phyloP scores from a whole-genome alignment of 2,329 filamentous ascomycete genomes.

The Pleurostoma richardsiae region DNA sequence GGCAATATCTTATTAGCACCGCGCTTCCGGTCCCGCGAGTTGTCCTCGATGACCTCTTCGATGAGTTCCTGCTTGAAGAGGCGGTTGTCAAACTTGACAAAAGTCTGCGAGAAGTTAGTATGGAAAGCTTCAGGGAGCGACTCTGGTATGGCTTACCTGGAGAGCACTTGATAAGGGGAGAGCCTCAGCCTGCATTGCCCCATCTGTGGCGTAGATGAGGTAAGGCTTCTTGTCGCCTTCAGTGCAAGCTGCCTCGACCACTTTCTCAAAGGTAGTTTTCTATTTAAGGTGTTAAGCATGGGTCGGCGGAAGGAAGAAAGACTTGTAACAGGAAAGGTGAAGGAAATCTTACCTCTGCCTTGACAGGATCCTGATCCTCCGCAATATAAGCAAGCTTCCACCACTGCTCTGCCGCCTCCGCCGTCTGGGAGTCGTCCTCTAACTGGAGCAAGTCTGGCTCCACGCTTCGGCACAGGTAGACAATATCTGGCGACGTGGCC shows the following conservation, averaged over 20 bases:
- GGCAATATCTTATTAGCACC: constrained; percentile 4
- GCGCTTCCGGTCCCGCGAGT: constrained; percentile 17
- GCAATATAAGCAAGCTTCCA: constrained; percentile 16
- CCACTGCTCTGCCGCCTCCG: constrained; percentile 18
- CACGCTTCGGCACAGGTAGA: constrained; percentile 19
- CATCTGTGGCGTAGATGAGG: constrained; percentile 23
- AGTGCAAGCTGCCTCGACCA: constrained; percentile 11
- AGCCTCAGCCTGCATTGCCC: constrained; percentile 15
- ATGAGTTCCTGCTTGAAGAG: constrained; percentile 24
- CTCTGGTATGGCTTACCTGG: constrained; percentile 4
- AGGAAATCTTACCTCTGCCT: constrained; percentile 10
- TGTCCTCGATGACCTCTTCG: constrained; percentile 14
- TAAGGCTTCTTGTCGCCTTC: constrained; percentile 14
- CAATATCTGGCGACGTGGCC: constrained; percentile 13
- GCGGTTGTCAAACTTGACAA: constrained; percentile 27
- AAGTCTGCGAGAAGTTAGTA: constrained; percentile 13
- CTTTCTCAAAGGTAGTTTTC: constrained; percentile 12
- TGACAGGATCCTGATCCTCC: constrained; percentile 10
- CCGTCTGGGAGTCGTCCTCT: constrained; percentile 5
- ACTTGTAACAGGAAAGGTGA: too few species aligned
- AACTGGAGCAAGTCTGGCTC: constrained; percentile 12
- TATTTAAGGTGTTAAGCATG: constrained; percentile 1
- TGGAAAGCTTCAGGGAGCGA: not conserved
- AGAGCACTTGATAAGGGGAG: constrained; percentile 18
- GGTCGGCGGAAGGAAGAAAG: too few species aligned